Conservation (phyloP, 148 eudicot genomes). For the Tetragonia tetragonoides region DNA sequence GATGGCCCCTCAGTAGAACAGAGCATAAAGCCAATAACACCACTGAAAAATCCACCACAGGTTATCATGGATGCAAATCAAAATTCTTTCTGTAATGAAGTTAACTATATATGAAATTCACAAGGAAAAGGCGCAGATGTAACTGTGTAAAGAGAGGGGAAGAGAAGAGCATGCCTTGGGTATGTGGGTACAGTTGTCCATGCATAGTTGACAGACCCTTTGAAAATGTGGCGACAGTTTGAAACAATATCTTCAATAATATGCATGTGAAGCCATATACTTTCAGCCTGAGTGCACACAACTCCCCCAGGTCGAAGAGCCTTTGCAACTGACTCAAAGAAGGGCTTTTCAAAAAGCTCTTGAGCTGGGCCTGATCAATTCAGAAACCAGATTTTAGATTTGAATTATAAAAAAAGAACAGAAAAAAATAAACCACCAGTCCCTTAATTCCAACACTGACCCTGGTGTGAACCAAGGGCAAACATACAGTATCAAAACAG, state of each 20-base stretch:
- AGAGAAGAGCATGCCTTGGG: conserved; percentile 53
- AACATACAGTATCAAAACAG: too few species aligned
- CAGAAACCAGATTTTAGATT: neutral
- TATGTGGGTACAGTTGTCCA: conserved; percentile 99
- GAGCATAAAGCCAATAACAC: conserved; percentile 94
- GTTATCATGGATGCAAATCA: neutral
- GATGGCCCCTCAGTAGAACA: conserved; percentile 91
- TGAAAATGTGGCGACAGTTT: conserved; percentile 81
- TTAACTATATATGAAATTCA: neutral
- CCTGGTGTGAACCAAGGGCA: neutral
- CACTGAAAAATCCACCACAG: conserved; percentile 39
- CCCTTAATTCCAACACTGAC: neutral
- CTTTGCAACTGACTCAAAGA: conserved; percentile 76
- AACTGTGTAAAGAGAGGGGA: neutral
- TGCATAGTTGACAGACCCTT: conserved; percentile 95
- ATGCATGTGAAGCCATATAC: conserved; percentile 99
- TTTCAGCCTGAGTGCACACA: conserved; percentile 94
- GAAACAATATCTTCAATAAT: conserved; percentile 90
- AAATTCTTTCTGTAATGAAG: neutral
- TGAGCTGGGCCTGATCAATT: conserved; percentile 76
- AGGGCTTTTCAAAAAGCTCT: conserved; percentile 93
- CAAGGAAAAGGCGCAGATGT: too few species aligned
- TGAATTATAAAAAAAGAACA: neutral
- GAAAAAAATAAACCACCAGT: too few species aligned
- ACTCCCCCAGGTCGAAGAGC: conserved; percentile 99